Evolutionary conservation across 2,329 filamentous ascomycete genomes (phyloP), one percentile per base, ranked within the genome.

Genomic region (Paraphoma chrysanthemicola): DNA sequence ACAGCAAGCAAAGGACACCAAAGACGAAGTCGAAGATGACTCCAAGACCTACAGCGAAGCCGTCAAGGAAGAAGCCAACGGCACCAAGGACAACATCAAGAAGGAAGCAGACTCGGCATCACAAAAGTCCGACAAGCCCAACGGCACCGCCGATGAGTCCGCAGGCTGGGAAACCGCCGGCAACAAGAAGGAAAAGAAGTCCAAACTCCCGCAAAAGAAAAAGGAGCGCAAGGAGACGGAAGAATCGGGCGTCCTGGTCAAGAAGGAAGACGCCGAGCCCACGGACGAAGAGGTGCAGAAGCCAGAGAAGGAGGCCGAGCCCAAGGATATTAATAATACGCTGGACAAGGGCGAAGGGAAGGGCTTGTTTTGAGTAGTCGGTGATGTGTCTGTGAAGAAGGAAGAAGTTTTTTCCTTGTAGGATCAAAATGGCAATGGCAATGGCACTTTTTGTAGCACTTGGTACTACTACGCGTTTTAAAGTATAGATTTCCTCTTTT

Each of bases 321-420:
- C 67, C 29, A 70, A 70, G 48, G 66, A 70, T 33, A 36, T 70
- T n/a, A 68, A 68, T 50, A 64, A 64, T 28, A 68, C 64, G 0
- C 56, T 68, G 3, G 51, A 41, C 14, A 59, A 66, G 51, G 49
- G 47, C 18, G 65, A 68, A 48, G 64, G 61, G 31, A 68, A 64
- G 47, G 64, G 62, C 42, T 45, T 64, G 41, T 67, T 68, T 52
- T 67, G 49, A 44, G 28, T 23, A 23, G 23, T 23, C 23, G 23
- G 3, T 23, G 23, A 23, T 23, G 23, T 23, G 23, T n/a, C n/a
- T 23, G 42, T 18, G 18, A 28, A 46, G 44, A 31, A 8, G 10
- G 23, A 31, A 3, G 31, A 2, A 12, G 2, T 23, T 46, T 31
- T 31, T 12, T n/a, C 23, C 23, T 44, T 44, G 23, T 23, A 23